Base-by-base conservation (phyloP, 495 filamentous ascomycete genomes). In the Penicillium silybi region DNA sequence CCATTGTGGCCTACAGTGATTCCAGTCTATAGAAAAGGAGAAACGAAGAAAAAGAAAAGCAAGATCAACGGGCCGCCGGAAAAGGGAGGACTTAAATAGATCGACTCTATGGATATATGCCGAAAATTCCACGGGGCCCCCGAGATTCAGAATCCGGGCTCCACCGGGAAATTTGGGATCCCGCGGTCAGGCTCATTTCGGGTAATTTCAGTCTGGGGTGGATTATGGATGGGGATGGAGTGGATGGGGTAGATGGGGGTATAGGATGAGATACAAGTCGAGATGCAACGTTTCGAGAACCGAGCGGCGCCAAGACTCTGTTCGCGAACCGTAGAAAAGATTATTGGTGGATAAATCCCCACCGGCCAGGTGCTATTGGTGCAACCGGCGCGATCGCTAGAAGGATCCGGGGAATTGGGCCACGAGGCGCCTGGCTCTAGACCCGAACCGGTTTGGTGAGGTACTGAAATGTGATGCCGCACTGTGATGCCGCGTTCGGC, bases 391-490 rank as follows among this genome's bases (percentile, higher is more conserved):
- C 44, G 41, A 58, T 53, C 41, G 32, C 38, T 53, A 34, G 32
- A 47, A 38, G 61, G 57, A 61, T 63, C 61, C 61, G 61, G 61
- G 61, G 57, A 61, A 57, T 63, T 46, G 48, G 43, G 57, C 54
- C 53, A 54, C 50, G 38, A 27, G 42, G 45, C 37, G 29, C 22
- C 2, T 6, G 2, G 22, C 22, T 23, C 22, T 23, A 6, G 25
- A 32, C 40, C 42, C 46, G 38, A 39, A 19, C 46, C 0, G 11
- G 29, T 2, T 3, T 32, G 10, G 22, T 23, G 22, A 2, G 3
- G 22, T 23, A 2, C 22, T 23, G 22, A 23, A 23, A 3, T 2
- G 22, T 6, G 22, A 23, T 23, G 22, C 22, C 22, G 22, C 22
- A 23, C 29, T 13, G 11, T 10, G 25, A 53, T 44, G 52, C 44